A percentile compares a stretch with the other conserved stretches of the same genome.
Conservation (phyloP, 768 basidiomycete species). For the Lentinula edodes region DNA sequence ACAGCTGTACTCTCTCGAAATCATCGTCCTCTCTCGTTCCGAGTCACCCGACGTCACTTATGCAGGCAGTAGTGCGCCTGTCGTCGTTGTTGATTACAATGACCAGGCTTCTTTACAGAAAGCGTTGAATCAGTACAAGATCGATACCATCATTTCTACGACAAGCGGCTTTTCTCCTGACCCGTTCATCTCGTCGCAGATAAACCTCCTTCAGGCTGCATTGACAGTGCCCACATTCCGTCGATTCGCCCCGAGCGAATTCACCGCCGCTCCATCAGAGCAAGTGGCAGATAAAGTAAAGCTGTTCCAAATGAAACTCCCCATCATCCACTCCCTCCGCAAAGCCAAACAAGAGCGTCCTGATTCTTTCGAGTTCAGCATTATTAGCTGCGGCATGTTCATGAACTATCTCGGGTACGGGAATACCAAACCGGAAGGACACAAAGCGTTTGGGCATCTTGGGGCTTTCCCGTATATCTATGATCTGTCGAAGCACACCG, state of each 20-base stretch:
- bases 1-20: neutral
- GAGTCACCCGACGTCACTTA: neutral
- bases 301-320: neutral
- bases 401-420: constrained; percentile 4
- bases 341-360: neutral
- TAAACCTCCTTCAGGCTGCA: neutral
- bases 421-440: neutral
- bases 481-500: neutral
- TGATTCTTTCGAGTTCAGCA: constrained; percentile 1
- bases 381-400: neutral
- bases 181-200: neutral
- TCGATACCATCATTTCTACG: constrained; percentile 7
- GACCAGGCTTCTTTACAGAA: neutral
- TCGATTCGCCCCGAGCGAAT: constrained; percentile 6
- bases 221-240: neutral
- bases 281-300: neutral
- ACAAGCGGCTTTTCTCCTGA: neutral
- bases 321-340: neutral
- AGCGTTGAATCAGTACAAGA: neutral
- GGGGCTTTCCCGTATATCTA: neutral
- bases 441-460: constrained; percentile 1
- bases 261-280: neutral
- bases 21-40: constrained; percentile 6
- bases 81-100: constrained; percentile 2
- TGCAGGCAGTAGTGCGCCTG: neutral